Conservation (phyloP, 495 filamentous ascomycete genomes). For the Corynascus novoguineensis region DNA sequence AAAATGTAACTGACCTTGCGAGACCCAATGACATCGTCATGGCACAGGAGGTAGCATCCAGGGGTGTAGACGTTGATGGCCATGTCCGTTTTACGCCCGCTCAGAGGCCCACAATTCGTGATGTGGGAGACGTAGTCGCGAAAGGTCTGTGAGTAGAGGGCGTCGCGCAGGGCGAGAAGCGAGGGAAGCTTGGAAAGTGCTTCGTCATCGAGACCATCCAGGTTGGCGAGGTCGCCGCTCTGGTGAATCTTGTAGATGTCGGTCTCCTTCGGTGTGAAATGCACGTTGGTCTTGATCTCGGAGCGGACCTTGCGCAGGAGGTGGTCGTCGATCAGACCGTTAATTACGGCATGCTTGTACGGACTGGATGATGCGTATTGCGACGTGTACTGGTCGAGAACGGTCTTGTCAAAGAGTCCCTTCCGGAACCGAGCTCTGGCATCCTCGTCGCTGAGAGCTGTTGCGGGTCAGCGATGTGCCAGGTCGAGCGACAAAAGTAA, state of each 20-base stretch:
- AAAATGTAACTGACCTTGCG: slow-evolving; percentile 92
- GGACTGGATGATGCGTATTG: slow-evolving; percentile 68
- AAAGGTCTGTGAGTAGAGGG: slow-evolving; percentile 85
- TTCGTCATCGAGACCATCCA: slow-evolving; percentile 82
- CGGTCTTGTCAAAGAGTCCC: slow-evolving; percentile 65
- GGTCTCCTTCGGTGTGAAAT: slow-evolving; percentile 97
- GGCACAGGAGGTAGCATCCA: slow-evolving; percentile 89
- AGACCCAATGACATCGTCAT: slow-evolving; percentile 97
- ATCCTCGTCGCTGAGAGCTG: slow-evolving; percentile 41
- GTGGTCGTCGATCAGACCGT: slow-evolving; percentile 63
- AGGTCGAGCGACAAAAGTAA: slow-evolving; percentile 7
- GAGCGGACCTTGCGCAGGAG: slow-evolving; percentile 81
- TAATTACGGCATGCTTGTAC: slow-evolving; percentile 90
- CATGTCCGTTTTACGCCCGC: slow-evolving; percentile 96
- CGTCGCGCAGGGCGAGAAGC: slow-evolving; percentile 79
- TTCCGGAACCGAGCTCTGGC: slow-evolving; percentile 59
- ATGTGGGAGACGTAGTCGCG: slow-evolving; percentile 80
- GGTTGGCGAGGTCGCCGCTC: slow-evolving; percentile 93
- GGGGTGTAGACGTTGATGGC: slow-evolving; percentile 98
- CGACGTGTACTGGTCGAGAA: slow-evolving; percentile 61
- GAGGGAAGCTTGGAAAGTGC: slow-evolving; percentile 79
- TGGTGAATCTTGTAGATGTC: slow-evolving; percentile 99
- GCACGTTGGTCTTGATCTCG: slow-evolving; percentile 82
- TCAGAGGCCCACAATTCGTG: slow-evolving; percentile 78
- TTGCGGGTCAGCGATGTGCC: slow-evolving; percentile 14